Conservation (phyloP, 768 basidiomycete species). For the Steccherinum ochraceum region DNA sequence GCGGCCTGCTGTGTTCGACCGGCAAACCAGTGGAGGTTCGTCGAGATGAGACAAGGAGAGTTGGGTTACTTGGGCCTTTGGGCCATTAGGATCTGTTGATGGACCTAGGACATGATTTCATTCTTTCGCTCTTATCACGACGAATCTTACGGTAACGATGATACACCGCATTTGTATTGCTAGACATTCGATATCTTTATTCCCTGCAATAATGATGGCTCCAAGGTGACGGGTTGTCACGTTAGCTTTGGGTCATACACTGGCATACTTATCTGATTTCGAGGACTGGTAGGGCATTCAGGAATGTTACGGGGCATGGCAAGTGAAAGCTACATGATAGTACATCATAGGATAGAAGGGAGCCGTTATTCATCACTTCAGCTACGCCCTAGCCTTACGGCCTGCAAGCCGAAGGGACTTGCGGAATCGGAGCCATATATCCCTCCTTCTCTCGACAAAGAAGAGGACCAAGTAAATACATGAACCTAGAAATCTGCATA, state of each 20-base stretch:
- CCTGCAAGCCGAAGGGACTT: not conserved
- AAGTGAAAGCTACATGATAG: not conserved
- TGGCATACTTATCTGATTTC: not conserved
- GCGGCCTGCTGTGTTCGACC: not conserved
- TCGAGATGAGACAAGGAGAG: not conserved
- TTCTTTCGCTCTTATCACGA: not conserved
- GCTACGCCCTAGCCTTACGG: not conserved
- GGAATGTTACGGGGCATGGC: not conserved
- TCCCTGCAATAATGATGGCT: too few relatives aligned
- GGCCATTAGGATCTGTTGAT: too few relatives aligned
- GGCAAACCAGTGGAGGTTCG: not conserved
- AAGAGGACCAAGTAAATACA: not conserved
- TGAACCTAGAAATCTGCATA: slow-evolving; percentile 51
- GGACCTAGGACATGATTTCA: too few relatives aligned
- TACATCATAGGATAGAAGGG: too few relatives aligned
- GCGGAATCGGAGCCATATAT: not conserved
- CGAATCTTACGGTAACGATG: slow-evolving; percentile 1
- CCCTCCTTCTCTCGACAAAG: not conserved
- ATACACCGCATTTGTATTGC: slow-evolving; percentile 11
- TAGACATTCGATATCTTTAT: slow-evolving; percentile 7
- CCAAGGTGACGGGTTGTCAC: too few relatives aligned
- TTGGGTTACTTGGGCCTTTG: too few relatives aligned
- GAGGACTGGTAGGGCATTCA: not conserved
- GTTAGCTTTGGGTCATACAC: not conserved
- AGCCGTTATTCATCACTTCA: too few relatives aligned